phyloP scores from a whole-genome alignment of 2,329 filamentous ascomycete genomes.

The Phaeoacremonium minimum region DNA sequence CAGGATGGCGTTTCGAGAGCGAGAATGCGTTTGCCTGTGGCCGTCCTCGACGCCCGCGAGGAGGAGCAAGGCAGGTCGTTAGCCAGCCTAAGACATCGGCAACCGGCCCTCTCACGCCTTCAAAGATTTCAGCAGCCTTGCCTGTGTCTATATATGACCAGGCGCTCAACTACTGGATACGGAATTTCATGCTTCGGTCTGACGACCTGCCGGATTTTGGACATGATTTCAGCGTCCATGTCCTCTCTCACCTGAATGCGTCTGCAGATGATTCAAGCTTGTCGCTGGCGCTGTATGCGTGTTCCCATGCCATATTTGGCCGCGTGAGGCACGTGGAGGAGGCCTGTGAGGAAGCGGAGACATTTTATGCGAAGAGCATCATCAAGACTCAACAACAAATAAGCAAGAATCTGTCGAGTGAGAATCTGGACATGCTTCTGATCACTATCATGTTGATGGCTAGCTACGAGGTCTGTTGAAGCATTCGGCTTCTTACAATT shows the following conservation, averaged over 20 bases:
- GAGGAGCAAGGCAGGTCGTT: conserved; percentile 4
- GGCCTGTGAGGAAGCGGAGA: conserved; percentile 7
- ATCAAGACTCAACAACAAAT: conserved; percentile 12
- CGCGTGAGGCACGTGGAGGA: conserved; percentile 8
- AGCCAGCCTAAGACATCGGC: too few relatives aligned
- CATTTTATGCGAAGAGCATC: conserved; percentile 8
- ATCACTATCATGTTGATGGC: conserved; percentile 16
- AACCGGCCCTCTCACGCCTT: too few relatives aligned
- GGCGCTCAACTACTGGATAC: conserved; percentile 16
- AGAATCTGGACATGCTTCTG: conserved; percentile 15
- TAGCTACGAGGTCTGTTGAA: conserved; percentile 15
- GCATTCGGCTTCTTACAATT: background rate
- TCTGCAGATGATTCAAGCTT: conserved; percentile 11
- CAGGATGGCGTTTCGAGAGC: conserved; percentile 11
- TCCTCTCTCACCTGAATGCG: conserved; percentile 8
- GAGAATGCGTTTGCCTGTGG: conserved; percentile 18
- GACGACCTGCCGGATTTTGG: conserved; percentile 12
- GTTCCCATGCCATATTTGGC: conserved; percentile 15
- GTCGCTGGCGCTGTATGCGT: conserved; percentile 13
- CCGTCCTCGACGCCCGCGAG: conserved; percentile 11
- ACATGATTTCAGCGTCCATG: conserved; percentile 14
- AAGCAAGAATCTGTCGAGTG: conserved; percentile 6
- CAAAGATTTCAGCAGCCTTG: background rate
- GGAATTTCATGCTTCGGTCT: conserved; percentile 11
- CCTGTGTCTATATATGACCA: conserved; percentile 10